Conservation (phyloP, 352 stramenopile species). For the Phytopythium boreale region DNA sequence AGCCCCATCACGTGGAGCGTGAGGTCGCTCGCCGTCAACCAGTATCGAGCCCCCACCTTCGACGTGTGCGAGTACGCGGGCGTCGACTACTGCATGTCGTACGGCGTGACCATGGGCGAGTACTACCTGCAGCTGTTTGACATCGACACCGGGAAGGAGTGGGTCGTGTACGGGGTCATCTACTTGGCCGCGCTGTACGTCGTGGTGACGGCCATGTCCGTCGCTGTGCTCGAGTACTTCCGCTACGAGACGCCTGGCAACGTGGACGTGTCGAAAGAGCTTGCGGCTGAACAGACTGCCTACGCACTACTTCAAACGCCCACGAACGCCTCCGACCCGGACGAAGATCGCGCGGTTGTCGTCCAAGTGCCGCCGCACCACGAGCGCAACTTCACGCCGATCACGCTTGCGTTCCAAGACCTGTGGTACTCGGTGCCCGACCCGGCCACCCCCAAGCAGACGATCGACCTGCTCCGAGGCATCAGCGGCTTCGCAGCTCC, state of each 20-base stretch:
- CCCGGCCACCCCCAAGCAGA: constrained; percentile 15
- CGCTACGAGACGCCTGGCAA: constrained; percentile 16
- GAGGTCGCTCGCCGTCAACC: constrained; percentile 23
- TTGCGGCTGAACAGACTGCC: constrained; percentile 6
- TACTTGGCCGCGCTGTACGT: constrained; percentile 29
- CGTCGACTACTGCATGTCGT: constrained; percentile 25
- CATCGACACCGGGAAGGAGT: constrained; percentile 30
- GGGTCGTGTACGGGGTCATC: constrained; percentile 30
- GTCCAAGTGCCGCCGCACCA: not conserved
- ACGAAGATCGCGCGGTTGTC: not conserved
- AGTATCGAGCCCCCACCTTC: constrained; percentile 16
- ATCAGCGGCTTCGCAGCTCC: constrained; percentile 34
- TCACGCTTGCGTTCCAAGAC: constrained; percentile 34
- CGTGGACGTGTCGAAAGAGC: constrained; percentile 10
- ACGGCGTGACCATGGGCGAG: constrained; percentile 24
- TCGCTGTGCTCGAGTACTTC: constrained; percentile 19
- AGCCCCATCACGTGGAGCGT: constrained; percentile 35
- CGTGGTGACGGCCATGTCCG: constrained; percentile 15
- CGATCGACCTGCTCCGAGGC: constrained; percentile 28
- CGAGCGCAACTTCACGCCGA: constrained; percentile 21
- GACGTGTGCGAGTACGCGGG: constrained; percentile 21
- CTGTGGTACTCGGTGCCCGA: constrained; percentile 19
- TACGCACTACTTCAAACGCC: constrained; percentile 10
- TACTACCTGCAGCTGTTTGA: constrained; percentile 35
- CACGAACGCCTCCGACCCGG: constrained; percentile 5